Evolutionary conservation across 2,329 filamentous ascomycete genomes (phyloP), one percentile per base, ranked within the genome.

Genomic region (Penicillium rolfsii): DNA sequence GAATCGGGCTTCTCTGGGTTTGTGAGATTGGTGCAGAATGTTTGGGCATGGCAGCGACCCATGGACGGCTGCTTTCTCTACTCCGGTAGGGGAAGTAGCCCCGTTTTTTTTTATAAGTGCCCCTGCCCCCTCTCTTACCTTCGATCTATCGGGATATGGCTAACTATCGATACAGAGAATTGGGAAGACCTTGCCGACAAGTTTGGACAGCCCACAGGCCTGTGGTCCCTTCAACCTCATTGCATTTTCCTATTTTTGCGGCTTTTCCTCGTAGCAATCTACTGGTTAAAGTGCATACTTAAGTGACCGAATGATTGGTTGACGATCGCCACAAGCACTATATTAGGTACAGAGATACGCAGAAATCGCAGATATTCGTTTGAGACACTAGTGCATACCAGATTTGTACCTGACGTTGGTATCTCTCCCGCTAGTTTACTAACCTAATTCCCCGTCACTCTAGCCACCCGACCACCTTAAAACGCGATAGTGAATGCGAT

Each of bases 91-190:
- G 67, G 68, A 65, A 66, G 62, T 68, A 73, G 70, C 66, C 52
- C 61, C 52, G 60, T 68, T 66, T 76, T 55, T 76, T 76, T 72
- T 72, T 74, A 78, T 78, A 78, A 76, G 76, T 78, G 41, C 58
- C 69, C 69, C 49, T 22, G 19, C 19, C 19, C 19, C 19, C 19
- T 22, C 19, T 57, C 57, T 30, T 6, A 24, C 3, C 26, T 8
- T 30, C 5, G 48, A 19, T 52, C 8, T 19, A 12, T 28, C 24
- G 61, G 57, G 41, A 64, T 40, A 64, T 60, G 45, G 63, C 70
- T 76, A 75, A 78, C 75, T 77, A 70, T 70, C 38, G 24, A 19
- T 40, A 33, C 57, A 66, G 57, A 30, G 16, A 35, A 9, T 8
- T n/a, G 19, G 7, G 16, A 4, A 22, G 11, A 12, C 16, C 26